Evolutionary conservation across 441 rosid genomes (phyloP).

Genomic region (Hura crepitans): DNA sequence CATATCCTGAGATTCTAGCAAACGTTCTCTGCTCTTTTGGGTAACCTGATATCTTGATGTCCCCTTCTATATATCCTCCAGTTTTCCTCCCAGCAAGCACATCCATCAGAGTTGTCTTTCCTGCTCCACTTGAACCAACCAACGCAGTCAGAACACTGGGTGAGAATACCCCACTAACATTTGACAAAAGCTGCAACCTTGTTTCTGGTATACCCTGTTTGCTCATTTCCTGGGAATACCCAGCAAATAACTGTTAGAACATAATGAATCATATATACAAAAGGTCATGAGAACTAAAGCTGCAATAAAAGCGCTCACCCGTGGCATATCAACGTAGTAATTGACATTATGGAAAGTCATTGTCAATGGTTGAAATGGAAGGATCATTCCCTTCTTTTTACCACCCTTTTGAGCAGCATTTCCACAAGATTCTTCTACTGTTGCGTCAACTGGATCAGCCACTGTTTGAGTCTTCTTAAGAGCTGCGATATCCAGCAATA

Average conservation of each 20-base stretch:
- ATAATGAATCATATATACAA: constrained; percentile 1
- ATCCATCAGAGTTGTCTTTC: constrained; percentile 95
- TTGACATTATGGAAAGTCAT: constrained; percentile 90
- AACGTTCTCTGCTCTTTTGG: constrained; percentile 74
- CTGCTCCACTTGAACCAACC: constrained; percentile 97
- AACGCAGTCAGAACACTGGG: constrained; percentile 92
- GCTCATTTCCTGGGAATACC: constrained; percentile 63
- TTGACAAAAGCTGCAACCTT: constrained; percentile 64
- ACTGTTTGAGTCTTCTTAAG: constrained; percentile 45
- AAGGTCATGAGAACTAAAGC: constrained; percentile 3
- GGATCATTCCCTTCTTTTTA: constrained; percentile 77
- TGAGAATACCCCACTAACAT: constrained; percentile 84
- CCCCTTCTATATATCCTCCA: constrained; percentile 88
- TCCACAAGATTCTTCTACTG: constrained; percentile 30
- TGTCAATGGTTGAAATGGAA: constrained; percentile 84
- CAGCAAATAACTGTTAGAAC: neutral
- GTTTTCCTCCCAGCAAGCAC: constrained; percentile 97
- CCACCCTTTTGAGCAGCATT: constrained; percentile 23
- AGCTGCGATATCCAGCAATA: constrained; percentile 43
- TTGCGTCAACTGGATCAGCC: constrained; percentile 32
- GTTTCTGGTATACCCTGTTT: constrained; percentile 63
- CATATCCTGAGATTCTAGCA: constrained; percentile 90
- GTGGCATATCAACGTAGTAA: constrained; percentile 91
- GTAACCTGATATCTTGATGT: constrained; percentile 74
- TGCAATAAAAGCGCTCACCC: constrained; percentile 46